These are phyloP conservation scores for Coemansia asiatica DNA, from an alignment of 192 early-diverging fungal genomes.

Conservation along the genomic window DNA sequence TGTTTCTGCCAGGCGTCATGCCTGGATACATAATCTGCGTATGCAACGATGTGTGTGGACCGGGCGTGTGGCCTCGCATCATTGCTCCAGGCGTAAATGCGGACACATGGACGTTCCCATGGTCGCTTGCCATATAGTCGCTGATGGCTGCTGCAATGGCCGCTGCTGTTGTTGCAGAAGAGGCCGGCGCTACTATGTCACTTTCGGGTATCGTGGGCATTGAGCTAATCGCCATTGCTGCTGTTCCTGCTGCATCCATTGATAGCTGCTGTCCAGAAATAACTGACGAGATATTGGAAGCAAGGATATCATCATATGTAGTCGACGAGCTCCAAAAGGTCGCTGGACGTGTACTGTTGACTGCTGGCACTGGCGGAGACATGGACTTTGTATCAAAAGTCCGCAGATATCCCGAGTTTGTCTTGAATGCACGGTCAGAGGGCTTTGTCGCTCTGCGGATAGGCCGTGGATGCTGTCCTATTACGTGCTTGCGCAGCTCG, in stretches of 20 bases:
- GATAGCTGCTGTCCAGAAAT: background rate
- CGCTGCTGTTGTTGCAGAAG: conserved; percentile 4
- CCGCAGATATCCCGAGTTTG: background rate
- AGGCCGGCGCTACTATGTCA: background rate
- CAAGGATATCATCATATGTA: conserved; percentile 24
- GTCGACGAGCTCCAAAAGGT: conserved; percentile 29
- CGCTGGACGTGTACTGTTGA: background rate
- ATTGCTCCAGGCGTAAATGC: background rate
- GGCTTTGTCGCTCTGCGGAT: conserved; percentile 50
- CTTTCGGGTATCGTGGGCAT: conserved; percentile 37
- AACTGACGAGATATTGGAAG: background rate
- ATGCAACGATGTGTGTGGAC: conserved; percentile 7
- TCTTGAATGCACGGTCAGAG: conserved; percentile 20
- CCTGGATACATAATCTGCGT: conserved; percentile 7
- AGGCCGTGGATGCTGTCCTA: conserved; percentile 38
- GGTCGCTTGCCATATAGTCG: background rate
- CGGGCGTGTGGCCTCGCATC: background rate
- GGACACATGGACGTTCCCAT: background rate
- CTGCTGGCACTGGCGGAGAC: background rate
- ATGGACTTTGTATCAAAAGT: background rate
- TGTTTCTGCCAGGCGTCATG: background rate
- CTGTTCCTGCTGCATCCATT: conserved; percentile 2
- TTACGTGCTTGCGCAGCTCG: conserved; percentile 38
- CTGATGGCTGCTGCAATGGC: conserved; percentile 8
- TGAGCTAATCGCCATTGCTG: background rate